Conservation (phyloP, 768 basidiomycete genomes). For the Boletus barrowsii region DNA sequence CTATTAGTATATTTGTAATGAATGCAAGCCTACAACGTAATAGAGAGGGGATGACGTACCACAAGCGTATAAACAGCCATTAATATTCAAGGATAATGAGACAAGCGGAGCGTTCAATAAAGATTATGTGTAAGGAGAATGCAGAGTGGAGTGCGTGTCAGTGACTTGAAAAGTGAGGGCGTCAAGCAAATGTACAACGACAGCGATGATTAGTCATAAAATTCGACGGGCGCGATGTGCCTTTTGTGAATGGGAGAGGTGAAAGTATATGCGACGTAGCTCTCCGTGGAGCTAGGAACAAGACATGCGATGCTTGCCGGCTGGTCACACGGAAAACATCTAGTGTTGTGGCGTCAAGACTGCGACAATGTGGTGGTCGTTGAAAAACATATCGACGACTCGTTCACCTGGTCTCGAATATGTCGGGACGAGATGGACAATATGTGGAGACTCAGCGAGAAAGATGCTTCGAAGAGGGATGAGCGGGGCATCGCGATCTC, state of each 20-base stretch:
- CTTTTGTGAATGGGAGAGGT: background rate
- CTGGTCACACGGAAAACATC: background rate
- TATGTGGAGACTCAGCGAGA: background rate
- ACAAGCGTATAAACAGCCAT: background rate
- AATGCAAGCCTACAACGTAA: background rate
- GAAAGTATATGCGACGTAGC: background rate
- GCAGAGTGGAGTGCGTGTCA: background rate
- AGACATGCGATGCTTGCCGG: background rate
- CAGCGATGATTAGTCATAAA: background rate
- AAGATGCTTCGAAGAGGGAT: constrained; percentile 10
- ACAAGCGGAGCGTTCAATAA: background rate
- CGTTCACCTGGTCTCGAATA: background rate
- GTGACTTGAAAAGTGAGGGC: background rate
- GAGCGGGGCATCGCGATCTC: constrained; percentile 4
- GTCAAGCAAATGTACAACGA: background rate
- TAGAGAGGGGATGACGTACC: constrained; percentile 7
- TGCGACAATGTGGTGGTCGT: background rate
- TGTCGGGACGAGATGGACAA: background rate
- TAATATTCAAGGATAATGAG: constrained; percentile 1
- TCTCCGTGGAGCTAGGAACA: background rate
- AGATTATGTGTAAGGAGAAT: background rate
- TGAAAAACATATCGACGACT: background rate
- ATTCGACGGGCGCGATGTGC: background rate
- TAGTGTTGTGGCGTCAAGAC: background rate
- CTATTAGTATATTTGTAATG: constrained; percentile 1